Conservation (phyloP, 495 filamentous ascomycete genomes). For the Penicillium roqueforti region DNA sequence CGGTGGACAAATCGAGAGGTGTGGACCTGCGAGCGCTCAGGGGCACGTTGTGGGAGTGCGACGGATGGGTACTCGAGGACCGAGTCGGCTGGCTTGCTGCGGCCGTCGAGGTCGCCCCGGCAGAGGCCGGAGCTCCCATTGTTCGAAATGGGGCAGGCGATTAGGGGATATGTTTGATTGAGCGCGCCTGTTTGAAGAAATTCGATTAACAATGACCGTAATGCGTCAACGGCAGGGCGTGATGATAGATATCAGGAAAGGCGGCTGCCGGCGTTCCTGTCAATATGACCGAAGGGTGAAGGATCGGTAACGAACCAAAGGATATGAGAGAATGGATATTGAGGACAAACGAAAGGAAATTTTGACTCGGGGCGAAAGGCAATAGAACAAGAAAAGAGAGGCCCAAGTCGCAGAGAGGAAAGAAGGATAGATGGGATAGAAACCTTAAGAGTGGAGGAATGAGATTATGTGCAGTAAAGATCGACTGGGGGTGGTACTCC, state of each 20-base stretch:
- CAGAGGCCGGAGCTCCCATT: conserved; percentile 53
- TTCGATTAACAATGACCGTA: conserved; percentile 1
- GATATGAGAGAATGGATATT: neutral
- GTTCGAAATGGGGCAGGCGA: conserved; percentile 12
- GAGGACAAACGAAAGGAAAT: conserved; percentile 7
- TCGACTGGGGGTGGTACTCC: conserved; percentile 5
- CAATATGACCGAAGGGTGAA: conserved; percentile 1
- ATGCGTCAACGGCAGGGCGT: conserved; percentile 6
- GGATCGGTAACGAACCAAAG: neutral
- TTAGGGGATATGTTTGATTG: conserved; percentile 2
- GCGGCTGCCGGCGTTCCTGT: conserved; percentile 2
- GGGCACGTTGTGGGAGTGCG: conserved; percentile 55
- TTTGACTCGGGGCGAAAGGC: conserved; percentile 2
- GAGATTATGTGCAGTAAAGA: conserved; percentile 29
- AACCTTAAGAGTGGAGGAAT: conserved; percentile 24
- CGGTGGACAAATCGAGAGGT: conserved; percentile 80
- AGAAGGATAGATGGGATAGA: conserved; percentile 22
- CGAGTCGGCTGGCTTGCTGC: conserved; percentile 37
- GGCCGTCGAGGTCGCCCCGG: conserved; percentile 42
- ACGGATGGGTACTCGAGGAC: conserved; percentile 42
- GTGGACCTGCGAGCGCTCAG: conserved; percentile 66
- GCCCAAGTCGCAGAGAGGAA: conserved; percentile 17
- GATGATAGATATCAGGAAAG: conserved; percentile 6
- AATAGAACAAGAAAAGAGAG: conserved; percentile 11
- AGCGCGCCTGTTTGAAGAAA: conserved; percentile 13